Base-by-base conservation (phyloP, 2,329 filamentous ascomycete species). In the Xylariaceae sp. region DNA sequence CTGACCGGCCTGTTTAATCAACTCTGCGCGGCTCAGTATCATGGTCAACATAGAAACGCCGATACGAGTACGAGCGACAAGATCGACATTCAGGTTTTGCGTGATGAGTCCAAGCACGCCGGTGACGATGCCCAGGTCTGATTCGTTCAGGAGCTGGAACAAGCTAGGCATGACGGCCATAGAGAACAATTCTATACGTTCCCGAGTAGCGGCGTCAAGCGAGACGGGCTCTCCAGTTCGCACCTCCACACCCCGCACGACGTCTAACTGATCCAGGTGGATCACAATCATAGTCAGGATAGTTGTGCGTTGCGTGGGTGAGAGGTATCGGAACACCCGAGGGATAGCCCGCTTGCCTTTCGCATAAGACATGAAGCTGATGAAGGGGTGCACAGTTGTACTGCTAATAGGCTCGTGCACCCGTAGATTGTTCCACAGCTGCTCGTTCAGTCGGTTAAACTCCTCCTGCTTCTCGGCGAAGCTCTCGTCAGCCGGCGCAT, bases 301-400 rank as follows among this genome's bases (percentile, higher is more conserved):
- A 1, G 89, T 97, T 15, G 92, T 89, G 34, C 90, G 86, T 64
- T 97, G 89, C 58, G 96, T 85, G 46, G 89, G 85, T 48, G 85
- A 85, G 36, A 96, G 85, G 56, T 96, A 88, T 30, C 88, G 83
- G 76, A 97, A 97, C 37, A 97, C 85, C 39, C 92, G 87, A 34
- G 88, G 88, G 44, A 98, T 88, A 2, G 86, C 87, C 68, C 92
- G 95, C 69, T 96, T 97, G 57, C 92, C 92, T 70, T 98, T 98
- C 51, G 83, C 79, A 56, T 92, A 94, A 4, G 89, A 94, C 32
- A 98, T 70, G 61, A 98, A 90, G 32, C 89, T 87, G 52, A 98
- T 96, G 65, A 98, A 98, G 0, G 92, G 92, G 61, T 98, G 92
- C 13, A 81, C 73, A 3, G 84, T 77, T 36, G 83, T 86, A 31